Evolutionary conservation across 768 basidiomycete genomes (phyloP), one percentile per base, ranked within the genome.

Genomic region (Tulasnella sp.): DNA sequence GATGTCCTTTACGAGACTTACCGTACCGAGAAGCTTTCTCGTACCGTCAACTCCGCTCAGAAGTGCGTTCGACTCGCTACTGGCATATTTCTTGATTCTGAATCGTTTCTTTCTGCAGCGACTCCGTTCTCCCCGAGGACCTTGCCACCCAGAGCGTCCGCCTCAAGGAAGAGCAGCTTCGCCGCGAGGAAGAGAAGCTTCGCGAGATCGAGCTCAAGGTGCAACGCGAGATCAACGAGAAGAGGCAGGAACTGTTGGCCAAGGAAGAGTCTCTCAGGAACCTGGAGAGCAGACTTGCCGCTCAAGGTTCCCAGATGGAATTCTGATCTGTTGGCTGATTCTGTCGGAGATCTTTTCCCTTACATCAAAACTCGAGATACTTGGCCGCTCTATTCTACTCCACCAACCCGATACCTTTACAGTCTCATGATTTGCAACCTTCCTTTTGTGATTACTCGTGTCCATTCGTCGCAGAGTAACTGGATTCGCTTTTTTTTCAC

Each of bases 131-230:
- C 22, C 95, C 97, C 0, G 95, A 98, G 80, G 97, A 98, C 78
- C 87, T 99, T 76, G 97, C 97, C 19, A 94, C 89, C 69, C 97
- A 98, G 81, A 93, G 90, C 74, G 95, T 98, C 62, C 91, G 96
- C 72, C 89, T 98, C 83, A 98, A 98, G 83, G 97, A 98, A 83
- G 97, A 99, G 80, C 97, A 98, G 80, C 89, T 99, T 73, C 90
- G 95, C 77, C 84, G 92, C 74, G 97, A 99, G 80, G 95, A 97
- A 83, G 94, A 97, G 84, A 96, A 96, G 85, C 86, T 99, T 75
- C 94, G 96, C 75, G 97, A 99, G 83, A 92, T 98, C 80, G 97
- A 99, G 81, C 87, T 98, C 81, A 95, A 94, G 81, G 94, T 98
- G 35, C 95, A 98, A 81, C 87, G 97, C 65, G 97, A 99, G 84